These are phyloP conservation scores for Lactarius tabidus DNA, from an alignment of 768 basidiomycete species.

Conservation along the genomic window DNA sequence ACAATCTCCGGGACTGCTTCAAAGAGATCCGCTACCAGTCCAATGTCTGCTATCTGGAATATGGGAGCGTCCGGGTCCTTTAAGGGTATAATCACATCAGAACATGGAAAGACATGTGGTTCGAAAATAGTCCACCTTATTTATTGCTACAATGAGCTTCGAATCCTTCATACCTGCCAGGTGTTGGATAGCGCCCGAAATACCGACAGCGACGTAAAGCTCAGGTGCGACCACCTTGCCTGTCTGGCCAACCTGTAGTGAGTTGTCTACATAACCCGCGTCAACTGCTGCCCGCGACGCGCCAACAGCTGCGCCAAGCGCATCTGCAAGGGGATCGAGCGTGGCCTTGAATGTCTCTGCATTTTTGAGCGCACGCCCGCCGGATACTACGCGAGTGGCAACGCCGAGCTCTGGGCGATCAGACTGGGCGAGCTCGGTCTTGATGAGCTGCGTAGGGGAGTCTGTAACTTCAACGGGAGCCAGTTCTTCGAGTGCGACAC, in stretches of 20 bases:
- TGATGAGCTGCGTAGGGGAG: slow-evolving; percentile 57
- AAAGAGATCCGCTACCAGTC: slow-evolving; percentile 91
- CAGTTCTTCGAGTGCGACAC: slow-evolving; percentile 57
- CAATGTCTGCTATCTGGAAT: slow-evolving; percentile 96
- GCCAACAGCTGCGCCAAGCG: slow-evolving; percentile 90
- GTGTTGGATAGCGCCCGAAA: slow-evolving; percentile 98
- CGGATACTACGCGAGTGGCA: slow-evolving; percentile 87
- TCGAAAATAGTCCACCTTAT: slow-evolving; percentile 61
- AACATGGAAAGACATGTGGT: not conserved
- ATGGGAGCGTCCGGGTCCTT: slow-evolving; percentile 98
- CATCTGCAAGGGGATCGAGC: slow-evolving; percentile 89
- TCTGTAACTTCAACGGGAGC: slow-evolving; percentile 61
- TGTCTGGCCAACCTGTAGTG: slow-evolving; percentile 97
- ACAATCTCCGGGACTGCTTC: slow-evolving; percentile 88
- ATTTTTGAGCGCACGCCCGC: slow-evolving; percentile 92
- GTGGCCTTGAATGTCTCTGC: slow-evolving; percentile 87
- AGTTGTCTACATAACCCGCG: slow-evolving; percentile 97
- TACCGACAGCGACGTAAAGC: slow-evolving; percentile 93
- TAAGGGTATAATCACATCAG: slow-evolving; percentile 10
- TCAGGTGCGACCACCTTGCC: slow-evolving; percentile 98
- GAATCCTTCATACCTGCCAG: slow-evolving; percentile 99
- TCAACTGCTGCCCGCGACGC: slow-evolving; percentile 99
- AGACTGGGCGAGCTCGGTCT: slow-evolving; percentile 78
- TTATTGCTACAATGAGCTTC: slow-evolving; percentile 95
- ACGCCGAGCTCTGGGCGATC: slow-evolving; percentile 89